Conservation (phyloP, 805 yeast genomes). For the Lipomyces spencermartinsiae region DNA sequence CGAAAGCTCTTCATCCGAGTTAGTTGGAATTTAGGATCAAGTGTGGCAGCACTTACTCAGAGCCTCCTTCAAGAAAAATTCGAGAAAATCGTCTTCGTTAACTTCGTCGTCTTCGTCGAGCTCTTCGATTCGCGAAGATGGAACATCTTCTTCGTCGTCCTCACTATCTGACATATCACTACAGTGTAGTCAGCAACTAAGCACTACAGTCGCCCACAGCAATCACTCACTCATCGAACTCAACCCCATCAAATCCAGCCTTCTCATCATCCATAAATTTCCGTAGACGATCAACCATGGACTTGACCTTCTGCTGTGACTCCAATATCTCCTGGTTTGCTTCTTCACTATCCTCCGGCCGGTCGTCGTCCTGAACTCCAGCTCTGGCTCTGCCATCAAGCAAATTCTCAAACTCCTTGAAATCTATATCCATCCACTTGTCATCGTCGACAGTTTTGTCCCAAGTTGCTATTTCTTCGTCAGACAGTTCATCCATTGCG, state of each 20-base stretch:
- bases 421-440: constrained; percentile 36
- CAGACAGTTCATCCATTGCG: constrained; percentile 10
- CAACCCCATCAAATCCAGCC: constrained; percentile 36
- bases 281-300: constrained; percentile 24
- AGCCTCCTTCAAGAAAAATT: constrained; percentile 63
- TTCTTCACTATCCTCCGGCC: constrained; percentile 22
- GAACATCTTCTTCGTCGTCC: constrained; percentile 9
- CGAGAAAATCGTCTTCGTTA: constrained; percentile 74
- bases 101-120: constrained; percentile 51
- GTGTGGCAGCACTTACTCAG: constrained; percentile 42
- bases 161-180: constrained; percentile 29
- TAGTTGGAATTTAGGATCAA: constrained; percentile 3
- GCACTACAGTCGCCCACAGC: neutral
- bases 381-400: constrained; percentile 20
- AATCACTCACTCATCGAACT: constrained; percentile 30
- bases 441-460: constrained; percentile 36
- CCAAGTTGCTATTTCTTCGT: constrained; percentile 35
- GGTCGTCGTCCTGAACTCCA: constrained; percentile 23
- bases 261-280: constrained; percentile 26
- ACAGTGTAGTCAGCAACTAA: constrained; percentile 5
- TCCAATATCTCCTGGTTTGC: constrained; percentile 10
- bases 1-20: constrained; percentile 45
- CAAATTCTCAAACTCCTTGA: constrained; percentile 29
- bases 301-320: constrained; percentile 16
- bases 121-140: constrained; percentile 26